Evolutionary conservation across 1,139 yeast species (phyloP).

Genomic region (Yamadazyma diddensiae): DNA sequence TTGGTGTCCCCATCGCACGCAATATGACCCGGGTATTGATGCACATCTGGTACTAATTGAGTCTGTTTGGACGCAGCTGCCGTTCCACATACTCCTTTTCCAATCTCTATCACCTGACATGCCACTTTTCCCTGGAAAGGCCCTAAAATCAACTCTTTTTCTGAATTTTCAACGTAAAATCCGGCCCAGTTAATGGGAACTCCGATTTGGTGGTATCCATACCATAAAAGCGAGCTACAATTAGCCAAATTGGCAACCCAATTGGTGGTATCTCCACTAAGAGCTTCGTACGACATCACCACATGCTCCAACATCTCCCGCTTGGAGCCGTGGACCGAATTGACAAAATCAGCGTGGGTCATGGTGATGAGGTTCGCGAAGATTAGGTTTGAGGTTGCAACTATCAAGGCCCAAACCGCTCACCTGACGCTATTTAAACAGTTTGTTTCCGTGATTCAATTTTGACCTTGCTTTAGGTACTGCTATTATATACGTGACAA

Average conservation of each 20-base stretch:
- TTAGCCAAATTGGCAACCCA: slow-evolving; percentile 92
- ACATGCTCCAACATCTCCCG: slow-evolving; percentile 59
- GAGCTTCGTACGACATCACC: slow-evolving; percentile 60
- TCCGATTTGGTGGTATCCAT: slow-evolving; percentile 66
- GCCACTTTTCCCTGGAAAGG: slow-evolving; percentile 98
- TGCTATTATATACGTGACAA: no score
- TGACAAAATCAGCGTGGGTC: slow-evolving; percentile 66
- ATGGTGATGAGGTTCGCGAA: no score
- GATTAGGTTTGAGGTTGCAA: background rate
- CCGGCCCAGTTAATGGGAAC: slow-evolving; percentile 88
- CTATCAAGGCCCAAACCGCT: no score
- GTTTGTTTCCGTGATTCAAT: no score
- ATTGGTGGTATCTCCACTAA: slow-evolving; percentile 59
- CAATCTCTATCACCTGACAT: slow-evolving; percentile 75
- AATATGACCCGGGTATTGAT: slow-evolving; percentile 83
- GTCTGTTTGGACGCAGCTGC: slow-evolving; percentile 62
- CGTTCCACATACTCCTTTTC: slow-evolving; percentile 88
- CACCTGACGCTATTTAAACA: no score
- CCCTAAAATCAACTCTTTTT: slow-evolving; percentile 64
- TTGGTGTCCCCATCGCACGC: slow-evolving; percentile 96
- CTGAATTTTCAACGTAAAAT: slow-evolving; percentile 56
- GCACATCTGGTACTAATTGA: slow-evolving; percentile 75
- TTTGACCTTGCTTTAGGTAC: no score
- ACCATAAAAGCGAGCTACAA: slow-evolving; percentile 83
- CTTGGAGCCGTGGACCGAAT: slow-evolving; percentile 33